Percentiles rank a stretch among this genome's conserved stretches.
phyloP scores from a whole-genome alignment of 2,329 filamentous ascomycete species.

The Mariannaea sp. region DNA sequence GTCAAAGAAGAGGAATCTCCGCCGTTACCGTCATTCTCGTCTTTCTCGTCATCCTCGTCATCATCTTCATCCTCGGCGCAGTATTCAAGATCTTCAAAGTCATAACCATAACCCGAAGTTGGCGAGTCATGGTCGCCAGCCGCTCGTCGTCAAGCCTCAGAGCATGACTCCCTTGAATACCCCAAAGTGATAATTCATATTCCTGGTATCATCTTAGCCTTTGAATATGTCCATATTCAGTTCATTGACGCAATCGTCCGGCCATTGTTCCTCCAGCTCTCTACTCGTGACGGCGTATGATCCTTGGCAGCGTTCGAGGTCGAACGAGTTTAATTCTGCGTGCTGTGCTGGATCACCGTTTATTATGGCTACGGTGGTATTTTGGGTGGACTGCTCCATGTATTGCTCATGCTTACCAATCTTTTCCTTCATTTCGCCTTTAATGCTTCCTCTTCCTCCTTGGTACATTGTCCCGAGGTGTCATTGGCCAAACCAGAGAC shows the following conservation, averaged over 20 bases:
- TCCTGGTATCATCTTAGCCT: neutral
- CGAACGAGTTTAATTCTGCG: neutral
- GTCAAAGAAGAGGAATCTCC: neutral
- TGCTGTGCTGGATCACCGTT: neutral
- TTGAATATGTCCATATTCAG: constrained; percentile 13
- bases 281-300: constrained; percentile 18
- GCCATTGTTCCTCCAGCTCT: constrained; percentile 5
- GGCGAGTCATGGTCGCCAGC: constrained; percentile 3
- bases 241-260: neutral
- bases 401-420: constrained; percentile 10
- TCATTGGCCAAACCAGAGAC: neutral
- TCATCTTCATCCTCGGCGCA: neutral
- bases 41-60: neutral
- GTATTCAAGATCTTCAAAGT: neutral
- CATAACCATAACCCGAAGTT: too few relatives aligned
- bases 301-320: constrained; percentile 10
- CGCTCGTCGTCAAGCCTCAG: constrained; percentile 6
- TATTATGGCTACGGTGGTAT: neutral
- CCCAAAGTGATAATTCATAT: constrained; percentile 11
- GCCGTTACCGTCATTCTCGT: neutral
- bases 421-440: neutral
- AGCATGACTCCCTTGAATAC: constrained; percentile 16
- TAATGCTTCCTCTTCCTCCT: neutral
- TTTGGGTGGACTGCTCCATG: neutral
- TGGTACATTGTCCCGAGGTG: neutral